A percentile compares a stretch with the other conserved stretches of the same genome.
Evolutionary conservation across 1,284 basidiomycete species (phyloP).

Genomic region (Boletus austroedulis): DNA sequence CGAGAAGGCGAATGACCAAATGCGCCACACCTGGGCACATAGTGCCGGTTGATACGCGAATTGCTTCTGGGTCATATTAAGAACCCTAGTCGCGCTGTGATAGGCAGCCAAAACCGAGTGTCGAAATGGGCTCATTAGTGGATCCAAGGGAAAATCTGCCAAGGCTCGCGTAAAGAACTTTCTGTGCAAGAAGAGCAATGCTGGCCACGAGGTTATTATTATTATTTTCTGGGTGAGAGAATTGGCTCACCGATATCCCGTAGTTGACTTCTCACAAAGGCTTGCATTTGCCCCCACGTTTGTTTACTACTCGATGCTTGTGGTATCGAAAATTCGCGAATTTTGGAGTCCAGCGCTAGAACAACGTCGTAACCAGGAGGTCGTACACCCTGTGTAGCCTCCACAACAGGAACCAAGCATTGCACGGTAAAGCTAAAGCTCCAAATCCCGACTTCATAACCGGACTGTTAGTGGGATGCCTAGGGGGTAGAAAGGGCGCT

Average conservation of each 20-base stretch:
- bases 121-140: neutral
- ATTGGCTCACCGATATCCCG: neutral
- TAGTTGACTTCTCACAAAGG: neutral
- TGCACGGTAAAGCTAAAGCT: constrained; percentile 41
- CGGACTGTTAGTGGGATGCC: constrained; percentile 3
- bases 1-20: constrained; percentile 36
- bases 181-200: neutral
- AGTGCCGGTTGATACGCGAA: neutral
- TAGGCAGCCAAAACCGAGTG: neutral
- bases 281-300: constrained; percentile 42
- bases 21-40: neutral
- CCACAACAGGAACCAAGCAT: constrained; percentile 42
- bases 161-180: neutral
- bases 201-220: neutral
- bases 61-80: neutral
- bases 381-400: constrained; percentile 40
- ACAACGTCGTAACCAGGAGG: constrained; percentile 45
- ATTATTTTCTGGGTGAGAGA: neutral
- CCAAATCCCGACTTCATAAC: constrained; percentile 45
- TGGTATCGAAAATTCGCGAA: constrained; percentile 38
- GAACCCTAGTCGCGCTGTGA: neutral
- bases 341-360: constrained; percentile 45
- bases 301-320: constrained; percentile 18
- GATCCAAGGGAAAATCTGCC: neutral
- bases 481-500: constrained; percentile 19